Base-by-base conservation (phyloP, 129 eudicot species). In the Tagetes erecta region DNA sequence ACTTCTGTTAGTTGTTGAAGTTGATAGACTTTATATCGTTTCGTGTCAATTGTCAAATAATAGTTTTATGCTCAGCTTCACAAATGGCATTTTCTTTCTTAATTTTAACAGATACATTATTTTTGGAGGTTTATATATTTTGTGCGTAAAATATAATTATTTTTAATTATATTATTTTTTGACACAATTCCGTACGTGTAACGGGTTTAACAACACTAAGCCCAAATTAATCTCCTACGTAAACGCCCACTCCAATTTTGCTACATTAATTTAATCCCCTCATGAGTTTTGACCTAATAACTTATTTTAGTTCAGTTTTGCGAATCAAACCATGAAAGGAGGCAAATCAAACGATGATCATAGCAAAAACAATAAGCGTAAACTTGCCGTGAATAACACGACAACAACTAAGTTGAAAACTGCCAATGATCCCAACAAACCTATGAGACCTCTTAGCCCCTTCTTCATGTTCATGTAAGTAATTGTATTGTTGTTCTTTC, bases 371-470 rank as follows among this genome's bases (percentile, higher is more conserved):
- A n/a, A n/a, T n/a, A n/a, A n/a, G n/a, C n/a, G n/a, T 73, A 91
- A 92, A 87, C 83, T 91, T 67, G 82, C 87, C 56, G 96, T 91
- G 85, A 91, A 83, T 79, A 88, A 84, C 68, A 66, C 75, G 41
- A n/a, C n/a, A n/a, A 75, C 66, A 44, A 79, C 75, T 0, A 85
- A 83, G 76, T 84, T 77, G 31, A 85, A 91, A 70, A 81, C 85
- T 3, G 83, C 53, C 0, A 92, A 92, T 88, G 97, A 92, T 73
- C 96, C 97, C n/a, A 92, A 92, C 87, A 92, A 83, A 82, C 97
- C 97, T 2, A 89, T 89, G 88, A 89, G 93, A 78, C 93, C 97
- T 67, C 79, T 96, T 6, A 89, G 97, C 74, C 93, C 97, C 68
- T 92, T 89, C 87, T 89, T 92, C 5, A 89, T 92, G 0, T 92